Evolutionary conservation across 768 basidiomycete genomes (phyloP).

Genomic region (Russula sp.): DNA sequence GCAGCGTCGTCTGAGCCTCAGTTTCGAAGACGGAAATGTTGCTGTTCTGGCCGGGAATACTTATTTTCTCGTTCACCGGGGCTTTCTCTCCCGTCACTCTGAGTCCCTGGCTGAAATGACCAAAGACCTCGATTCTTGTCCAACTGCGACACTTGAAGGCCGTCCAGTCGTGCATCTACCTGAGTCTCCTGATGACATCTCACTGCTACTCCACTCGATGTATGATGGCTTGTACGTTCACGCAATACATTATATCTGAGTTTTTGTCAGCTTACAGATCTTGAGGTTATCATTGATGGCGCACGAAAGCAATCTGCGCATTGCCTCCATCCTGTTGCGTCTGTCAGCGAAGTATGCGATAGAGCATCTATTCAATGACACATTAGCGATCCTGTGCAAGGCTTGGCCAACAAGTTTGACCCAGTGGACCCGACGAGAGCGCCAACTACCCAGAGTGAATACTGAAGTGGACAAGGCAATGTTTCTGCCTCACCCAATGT

Average conservation of each 20-base stretch:
- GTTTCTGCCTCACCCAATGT: conserved; percentile 63
- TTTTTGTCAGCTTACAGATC: not conserved
- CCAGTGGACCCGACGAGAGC: conserved; percentile 63
- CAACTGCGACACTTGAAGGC: conserved; percentile 41
- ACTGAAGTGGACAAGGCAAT: conserved; percentile 53
- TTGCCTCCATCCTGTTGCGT: conserved; percentile 49
- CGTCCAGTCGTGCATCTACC: conserved; percentile 47
- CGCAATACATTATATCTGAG: not conserved
- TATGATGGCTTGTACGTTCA: conserved; percentile 63
- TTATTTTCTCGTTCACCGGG: conserved; percentile 66
- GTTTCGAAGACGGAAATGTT: conserved; percentile 64
- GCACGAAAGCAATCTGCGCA: conserved; percentile 47
- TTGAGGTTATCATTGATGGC: conserved; percentile 18
- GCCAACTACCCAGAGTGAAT: conserved; percentile 39
- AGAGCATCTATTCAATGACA: conserved; percentile 46
- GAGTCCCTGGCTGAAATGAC: conserved; percentile 38
- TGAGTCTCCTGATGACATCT: conserved; percentile 51
- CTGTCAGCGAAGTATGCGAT: conserved; percentile 60
- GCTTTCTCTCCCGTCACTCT: conserved; percentile 60
- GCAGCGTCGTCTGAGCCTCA: conserved; percentile 44
- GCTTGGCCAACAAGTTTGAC: conserved; percentile 57
- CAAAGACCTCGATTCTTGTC: conserved; percentile 23
- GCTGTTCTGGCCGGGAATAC: conserved; percentile 47
- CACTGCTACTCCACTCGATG: conserved; percentile 51
- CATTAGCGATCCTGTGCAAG: conserved; percentile 43